Percentiles rank a stretch among this genome's conserved stretches.
Conservation (phyloP, 306 rosid species). For the Lathyrus oleraceus region DNA sequence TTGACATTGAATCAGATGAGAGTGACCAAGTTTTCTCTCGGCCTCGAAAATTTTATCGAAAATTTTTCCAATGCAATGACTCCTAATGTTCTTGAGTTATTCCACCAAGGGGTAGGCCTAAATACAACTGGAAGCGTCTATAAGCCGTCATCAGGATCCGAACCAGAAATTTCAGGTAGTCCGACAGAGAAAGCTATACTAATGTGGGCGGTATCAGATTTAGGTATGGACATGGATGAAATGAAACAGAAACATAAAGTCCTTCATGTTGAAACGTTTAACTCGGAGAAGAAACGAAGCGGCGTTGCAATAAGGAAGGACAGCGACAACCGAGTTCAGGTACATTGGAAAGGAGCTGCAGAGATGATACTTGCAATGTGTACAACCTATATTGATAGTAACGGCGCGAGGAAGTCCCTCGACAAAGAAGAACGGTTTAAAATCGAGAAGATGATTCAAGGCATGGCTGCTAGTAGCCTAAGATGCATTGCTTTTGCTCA, state of each 20-base stretch:
- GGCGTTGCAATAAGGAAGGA: slow-evolving; percentile 62
- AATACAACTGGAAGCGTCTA: slow-evolving; percentile 74
- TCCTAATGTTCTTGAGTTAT: slow-evolving; percentile 48
- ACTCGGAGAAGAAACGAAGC: slow-evolving; percentile 83
- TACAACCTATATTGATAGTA: slow-evolving; percentile 51
- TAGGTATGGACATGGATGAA: slow-evolving; percentile 68
- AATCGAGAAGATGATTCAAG: slow-evolving; percentile 60
- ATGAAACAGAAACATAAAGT: slow-evolving; percentile 49
- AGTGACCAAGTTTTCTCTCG: slow-evolving; percentile 73
- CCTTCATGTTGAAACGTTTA: slow-evolving; percentile 80
- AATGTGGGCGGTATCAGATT: slow-evolving; percentile 63
- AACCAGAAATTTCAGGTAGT: slow-evolving; percentile 79
- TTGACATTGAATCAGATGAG: slow-evolving; percentile 76
- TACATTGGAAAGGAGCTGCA: slow-evolving; percentile 95
- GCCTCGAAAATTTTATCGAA: slow-evolving; percentile 50
- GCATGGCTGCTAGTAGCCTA: slow-evolving; percentile 88
- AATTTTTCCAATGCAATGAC: slow-evolving; percentile 40
- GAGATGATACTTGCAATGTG: slow-evolving; percentile 84
- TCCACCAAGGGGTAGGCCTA: slow-evolving; percentile 71
- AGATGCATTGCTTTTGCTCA: slow-evolving; percentile 85
- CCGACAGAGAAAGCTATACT: slow-evolving; percentile 88
- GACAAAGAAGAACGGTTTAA: slow-evolving; percentile 51
- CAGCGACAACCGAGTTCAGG: slow-evolving; percentile 47
- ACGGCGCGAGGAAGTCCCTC: slow-evolving; percentile 50
- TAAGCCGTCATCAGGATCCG: slow-evolving; percentile 42